phyloP scores from a whole-genome alignment of 2,329 filamentous ascomycete genomes.

The Colletotrichum cuscutae region DNA sequence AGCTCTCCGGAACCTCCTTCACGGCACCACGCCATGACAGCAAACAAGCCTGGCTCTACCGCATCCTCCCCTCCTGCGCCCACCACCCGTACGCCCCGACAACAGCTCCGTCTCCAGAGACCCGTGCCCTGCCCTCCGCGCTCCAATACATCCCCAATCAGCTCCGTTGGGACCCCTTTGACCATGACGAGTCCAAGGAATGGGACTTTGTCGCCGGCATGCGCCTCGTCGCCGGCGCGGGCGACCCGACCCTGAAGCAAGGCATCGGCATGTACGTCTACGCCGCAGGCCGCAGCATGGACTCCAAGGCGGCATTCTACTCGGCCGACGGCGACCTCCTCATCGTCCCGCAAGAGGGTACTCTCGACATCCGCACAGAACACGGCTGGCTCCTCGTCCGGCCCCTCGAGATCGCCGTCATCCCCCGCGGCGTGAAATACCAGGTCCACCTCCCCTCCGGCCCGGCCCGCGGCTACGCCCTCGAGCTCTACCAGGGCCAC shows the following conservation, averaged over 20 bases:
- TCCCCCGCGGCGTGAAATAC: conserved; percentile 80
- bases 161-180: conserved; percentile 81
- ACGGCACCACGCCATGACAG: conserved; percentile 76
- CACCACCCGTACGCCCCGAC: conserved; percentile 66
- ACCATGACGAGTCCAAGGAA: conserved; percentile 68
- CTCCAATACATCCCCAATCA: conserved; percentile 84
- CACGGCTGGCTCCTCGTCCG: conserved; percentile 79
- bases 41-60: conserved; percentile 78
- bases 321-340: conserved; percentile 84
- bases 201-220: conserved; percentile 67
- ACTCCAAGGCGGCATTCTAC: conserved; percentile 79
- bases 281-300: conserved; percentile 82
- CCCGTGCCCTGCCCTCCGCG: conserved; percentile 45
- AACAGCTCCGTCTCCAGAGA: conserved; percentile 41
- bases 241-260: conserved; percentile 81
- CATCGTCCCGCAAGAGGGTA: conserved; percentile 79
- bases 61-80: conserved; percentile 72
- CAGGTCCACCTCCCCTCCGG: conserved; percentile 73
- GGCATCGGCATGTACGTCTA: conserved; percentile 86
- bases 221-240: conserved; percentile 80
- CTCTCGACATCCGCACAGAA: conserved; percentile 81
- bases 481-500: conserved; percentile 79
- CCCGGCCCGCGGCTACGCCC: conserved; percentile 76
- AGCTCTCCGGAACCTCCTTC: conserved; percentile 78
- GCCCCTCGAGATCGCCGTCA: conserved; percentile 81